Base-by-base conservation (phyloP, 331 rosid genomes). In the Rhamnella rubrinervis region DNA sequence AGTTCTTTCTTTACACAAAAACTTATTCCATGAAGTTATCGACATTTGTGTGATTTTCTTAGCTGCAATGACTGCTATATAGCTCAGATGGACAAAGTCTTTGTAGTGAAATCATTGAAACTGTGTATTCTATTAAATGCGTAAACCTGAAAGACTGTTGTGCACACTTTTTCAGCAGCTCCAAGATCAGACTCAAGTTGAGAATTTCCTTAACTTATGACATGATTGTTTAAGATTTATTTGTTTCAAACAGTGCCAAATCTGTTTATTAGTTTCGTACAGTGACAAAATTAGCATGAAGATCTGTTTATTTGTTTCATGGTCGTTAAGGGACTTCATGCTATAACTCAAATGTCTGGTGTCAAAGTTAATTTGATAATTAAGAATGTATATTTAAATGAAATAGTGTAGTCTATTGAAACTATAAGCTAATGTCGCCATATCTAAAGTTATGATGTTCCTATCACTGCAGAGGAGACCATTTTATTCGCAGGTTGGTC, bases 401-500 rank as follows among this genome's bases (percentile, higher is more conserved):
- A 20, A 26, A n/a, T n/a, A 4, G 4, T 7, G 26, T 46, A 7
- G 59, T 14, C 18, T 38, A 71, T 52, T 41, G 6, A 66, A 39
- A n/a, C 46, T 6, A 6, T 8, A 14, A 10, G 17, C 35, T 51
- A 19, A 44, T 61, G 16, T 26, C 64, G 11, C 25, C 47, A 67
- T 65, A 41, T 28, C 9, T 61, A 67, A 74, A 17, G 4, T 14
- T 12, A 12, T 26, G 10, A 8, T 50, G 16, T 76, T 65, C 72
- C 61, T 71, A 38, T 52, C 44, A 49, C 65, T 81, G 85, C 89
- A 91, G 97, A 93, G 84, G 78, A 75, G 75, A 72, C 28, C 62
- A 61, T 76, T 71, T 63, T 68, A 59, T 63, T 71, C 65, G 55
- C 79, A 14, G 71, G 73, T 80, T 64, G 68, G 59, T 60, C 74